Base-by-base conservation (phyloP, 306 rosid genomes). In the Citrullus colocynthis region DNA sequence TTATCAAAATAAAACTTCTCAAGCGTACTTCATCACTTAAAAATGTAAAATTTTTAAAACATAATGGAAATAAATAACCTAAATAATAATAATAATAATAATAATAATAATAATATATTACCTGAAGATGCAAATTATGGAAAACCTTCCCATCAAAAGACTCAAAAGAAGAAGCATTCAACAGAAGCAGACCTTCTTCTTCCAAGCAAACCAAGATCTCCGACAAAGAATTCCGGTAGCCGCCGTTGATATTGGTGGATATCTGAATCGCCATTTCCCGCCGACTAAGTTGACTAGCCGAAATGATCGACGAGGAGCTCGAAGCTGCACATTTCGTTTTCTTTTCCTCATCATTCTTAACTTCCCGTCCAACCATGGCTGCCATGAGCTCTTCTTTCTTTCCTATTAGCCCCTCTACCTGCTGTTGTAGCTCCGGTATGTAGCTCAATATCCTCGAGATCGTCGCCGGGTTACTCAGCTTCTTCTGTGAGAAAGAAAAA, bases 111-210 rank as follows among this genome's bases (percentile, higher is more conserved):
- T 2, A 34, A 37, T 6, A 77, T 16, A 64, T 5, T 80, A 88
- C 93, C 81, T 83, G 82, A 55, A 87, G 79, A 82, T 89, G 93
- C 78, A 91, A 75, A 80, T 78, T 84, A 41, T 61, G 83, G 89
- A 93, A 87, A 52, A 81, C 30, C 78, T 80, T 90, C 9, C 86
- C 93, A 74, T 77, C 88, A 79, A 80, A 83, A 8, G 93, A 84
- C 76, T 88, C 79, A 45, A 88, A 88, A 30, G 91, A 86, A 82
- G 93, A 90, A 84, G 89, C 89, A 83, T 91, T 78, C 6, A 87
- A 83, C 20, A 88, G 41, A 60, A 21, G 24, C 77, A 86, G 80
- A 3, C 88, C 88, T 76, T 87, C 82, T 37, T 83, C 82, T 79
- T 93, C 93, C 54, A 91, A 83, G 75, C 64, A 78, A 2, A 56